Evolutionary conservation across 2,329 filamentous ascomycete species (phyloP).

Genomic region (Plenodomus lindquistii): DNA sequence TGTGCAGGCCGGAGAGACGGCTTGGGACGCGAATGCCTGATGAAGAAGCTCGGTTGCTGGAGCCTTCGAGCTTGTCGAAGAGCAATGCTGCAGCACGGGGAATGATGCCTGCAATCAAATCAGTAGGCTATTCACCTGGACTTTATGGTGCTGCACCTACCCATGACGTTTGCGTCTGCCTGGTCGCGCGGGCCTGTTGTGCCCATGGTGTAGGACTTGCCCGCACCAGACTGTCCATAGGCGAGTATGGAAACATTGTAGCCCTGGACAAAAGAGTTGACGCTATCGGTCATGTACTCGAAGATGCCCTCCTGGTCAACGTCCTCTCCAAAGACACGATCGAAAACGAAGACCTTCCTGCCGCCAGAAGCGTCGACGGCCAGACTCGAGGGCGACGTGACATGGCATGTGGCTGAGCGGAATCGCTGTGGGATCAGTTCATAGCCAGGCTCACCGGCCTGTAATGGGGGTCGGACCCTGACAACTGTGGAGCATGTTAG

Average conservation of each 20-base stretch:
- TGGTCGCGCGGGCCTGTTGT: slow-evolving; percentile 86
- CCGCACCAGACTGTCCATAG: slow-evolving; percentile 95
- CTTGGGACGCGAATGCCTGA: slow-evolving; percentile 71
- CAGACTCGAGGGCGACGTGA: slow-evolving; percentile 81
- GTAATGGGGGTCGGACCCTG: slow-evolving; percentile 85
- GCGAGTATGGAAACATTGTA: slow-evolving; percentile 98
- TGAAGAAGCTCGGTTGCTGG: slow-evolving; percentile 63
- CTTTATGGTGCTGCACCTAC: slow-evolving; percentile 57
- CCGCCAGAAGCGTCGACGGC: slow-evolving; percentile 90
- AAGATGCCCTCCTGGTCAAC: slow-evolving; percentile 86
- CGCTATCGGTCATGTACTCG: slow-evolving; percentile 90
- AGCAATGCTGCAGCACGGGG: slow-evolving; percentile 83
- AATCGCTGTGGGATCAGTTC: slow-evolving; percentile 96
- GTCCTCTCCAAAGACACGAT: slow-evolving; percentile 87
- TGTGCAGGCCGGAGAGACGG: slow-evolving; percentile 68
- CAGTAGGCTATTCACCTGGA: slow-evolving; percentile 9
- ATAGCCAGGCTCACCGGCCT: slow-evolving; percentile 83
- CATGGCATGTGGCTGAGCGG: slow-evolving; percentile 88
- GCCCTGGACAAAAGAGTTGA: slow-evolving; percentile 86
- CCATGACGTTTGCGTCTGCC: slow-evolving; percentile 71
- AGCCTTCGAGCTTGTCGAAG: slow-evolving; percentile 81
- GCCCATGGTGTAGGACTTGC: slow-evolving; percentile 99
- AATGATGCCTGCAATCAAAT: slow-evolving; percentile 74
- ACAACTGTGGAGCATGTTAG: slow-evolving; percentile 65
- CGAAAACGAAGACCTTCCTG: slow-evolving; percentile 94